Percentiles rank a stretch among this genome's conserved stretches.
phyloP scores from a whole-genome alignment of 106 monocot genomes.

The Dioscorea zingiberensis region DNA sequence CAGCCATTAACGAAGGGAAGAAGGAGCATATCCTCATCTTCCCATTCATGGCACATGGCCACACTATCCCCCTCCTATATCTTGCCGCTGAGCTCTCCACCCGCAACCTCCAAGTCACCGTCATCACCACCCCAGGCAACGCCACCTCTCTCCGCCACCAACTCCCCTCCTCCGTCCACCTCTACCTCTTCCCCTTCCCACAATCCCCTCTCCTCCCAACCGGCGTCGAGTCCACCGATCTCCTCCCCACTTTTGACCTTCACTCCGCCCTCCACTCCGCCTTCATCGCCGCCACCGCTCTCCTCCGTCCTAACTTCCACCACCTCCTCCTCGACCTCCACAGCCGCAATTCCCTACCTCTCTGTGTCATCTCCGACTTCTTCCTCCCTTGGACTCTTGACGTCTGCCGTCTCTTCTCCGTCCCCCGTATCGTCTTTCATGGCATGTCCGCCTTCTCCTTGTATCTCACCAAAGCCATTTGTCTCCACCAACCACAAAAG shows the following conservation, averaged over 20 bases:
- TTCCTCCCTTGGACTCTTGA: no score
- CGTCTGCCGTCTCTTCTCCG: no score
- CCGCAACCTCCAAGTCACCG: conserved; percentile 15
- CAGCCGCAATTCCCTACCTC: not conserved
- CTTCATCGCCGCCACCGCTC: conserved; percentile 12
- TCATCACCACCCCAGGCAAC: conserved; percentile 37
- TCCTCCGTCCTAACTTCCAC: conserved; percentile 17
- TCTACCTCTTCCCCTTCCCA: conserved; percentile 18
- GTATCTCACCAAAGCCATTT: no score
- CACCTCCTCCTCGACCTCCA: conserved; percentile 18
- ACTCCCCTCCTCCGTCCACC: conserved; percentile 5
- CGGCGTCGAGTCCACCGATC: conserved; percentile 14
- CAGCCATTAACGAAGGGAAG: not conserved
- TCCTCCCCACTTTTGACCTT: conserved; percentile 9
- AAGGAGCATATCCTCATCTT: conserved; percentile 36
- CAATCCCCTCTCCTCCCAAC: conserved; percentile 10
- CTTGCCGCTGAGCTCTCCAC: conserved; percentile 17
- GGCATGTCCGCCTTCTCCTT: no score
- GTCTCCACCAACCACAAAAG: no score
- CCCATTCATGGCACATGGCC: conserved; percentile 45
- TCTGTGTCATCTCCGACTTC: no score
- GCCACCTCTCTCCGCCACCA: conserved; percentile 13
- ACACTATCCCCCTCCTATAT: conserved; percentile 42
- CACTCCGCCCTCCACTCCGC: no score
- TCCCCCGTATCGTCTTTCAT: no score